phyloP scores from a whole-genome alignment of 192 early-diverging fungal species.

The Physocladia obscura region DNA sequence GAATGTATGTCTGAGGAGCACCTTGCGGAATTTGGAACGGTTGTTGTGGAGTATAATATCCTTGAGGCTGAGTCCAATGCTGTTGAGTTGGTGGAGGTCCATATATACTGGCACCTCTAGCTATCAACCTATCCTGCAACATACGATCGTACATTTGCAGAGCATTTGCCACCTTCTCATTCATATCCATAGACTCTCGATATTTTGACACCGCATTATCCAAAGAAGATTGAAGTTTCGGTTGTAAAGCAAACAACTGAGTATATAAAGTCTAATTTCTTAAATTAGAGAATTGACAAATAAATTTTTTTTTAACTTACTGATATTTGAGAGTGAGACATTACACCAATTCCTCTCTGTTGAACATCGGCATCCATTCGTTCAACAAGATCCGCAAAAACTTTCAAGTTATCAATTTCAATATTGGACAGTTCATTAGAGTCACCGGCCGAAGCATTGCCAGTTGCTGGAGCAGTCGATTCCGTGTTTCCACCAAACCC shows the following conservation, averaged over 20 bases:
- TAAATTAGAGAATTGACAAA: neutral
- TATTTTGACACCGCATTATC: slow-evolving; percentile 79
- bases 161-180: slow-evolving; percentile 79
- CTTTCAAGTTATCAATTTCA: slow-evolving; percentile 85
- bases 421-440: slow-evolving; percentile 65
- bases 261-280: slow-evolving; percentile 67
- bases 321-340: slow-evolving; percentile 54
- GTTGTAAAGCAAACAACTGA: slow-evolving; percentile 84
- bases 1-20: slow-evolving; percentile 12
- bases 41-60: slow-evolving; percentile 1
- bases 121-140: slow-evolving; percentile 63
- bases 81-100: slow-evolving; percentile 8
- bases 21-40: neutral
- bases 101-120: slow-evolving; percentile 13
- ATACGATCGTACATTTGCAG: slow-evolving; percentile 85
- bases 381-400: slow-evolving; percentile 86
- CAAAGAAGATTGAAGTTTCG: slow-evolving; percentile 74
- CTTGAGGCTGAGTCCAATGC: neutral
- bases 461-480: neutral
- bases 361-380: slow-evolving; percentile 66
- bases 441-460: slow-evolving; percentile 30
- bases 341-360: slow-evolving; percentile 68
- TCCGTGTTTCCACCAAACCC: slow-evolving; percentile 21
- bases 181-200: slow-evolving; percentile 71
- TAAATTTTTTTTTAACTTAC: neutral